A percentile compares a stretch with the other conserved stretches of the same genome.
Evolutionary conservation across 768 basidiomycete species (phyloP).

Genomic region (Mycena kentingensis): DNA sequence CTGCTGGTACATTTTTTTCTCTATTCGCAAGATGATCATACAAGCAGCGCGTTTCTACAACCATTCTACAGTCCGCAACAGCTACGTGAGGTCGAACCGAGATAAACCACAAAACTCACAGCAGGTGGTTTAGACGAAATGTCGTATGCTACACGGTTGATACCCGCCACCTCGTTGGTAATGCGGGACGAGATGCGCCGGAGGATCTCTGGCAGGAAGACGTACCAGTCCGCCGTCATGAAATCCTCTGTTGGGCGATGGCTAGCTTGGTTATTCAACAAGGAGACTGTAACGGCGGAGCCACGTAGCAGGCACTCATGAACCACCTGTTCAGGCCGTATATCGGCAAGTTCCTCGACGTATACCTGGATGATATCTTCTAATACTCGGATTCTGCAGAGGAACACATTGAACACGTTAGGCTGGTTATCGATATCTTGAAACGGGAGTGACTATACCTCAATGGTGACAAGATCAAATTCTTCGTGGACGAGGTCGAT

Average conservation of each 20-base stretch:
- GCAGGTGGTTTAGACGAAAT: conserved; percentile 97
- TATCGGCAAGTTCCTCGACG: conserved; percentile 41
- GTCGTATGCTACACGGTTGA: conserved; percentile 95
- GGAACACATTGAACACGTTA: conserved; percentile 35
- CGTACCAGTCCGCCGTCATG: conserved; percentile 99
- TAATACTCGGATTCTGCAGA: conserved; percentile 40
- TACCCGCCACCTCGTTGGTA: conserved; percentile 96
- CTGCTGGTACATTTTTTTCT: too few species aligned
- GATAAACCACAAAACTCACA: conserved; percentile 44
- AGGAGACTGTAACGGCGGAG: conserved; percentile 37
- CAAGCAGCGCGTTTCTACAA: too few species aligned
- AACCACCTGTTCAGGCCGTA: conserved; percentile 38
- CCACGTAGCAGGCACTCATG: conserved; percentile 48
- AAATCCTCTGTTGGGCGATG: conserved; percentile 91
- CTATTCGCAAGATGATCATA: too few species aligned
- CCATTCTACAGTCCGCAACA: conserved; percentile 52
- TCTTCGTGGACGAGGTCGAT: conserved; percentile 29
- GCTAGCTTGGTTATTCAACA: conserved; percentile 37
- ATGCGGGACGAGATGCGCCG: conserved; percentile 93
- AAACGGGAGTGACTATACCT: conserved; percentile 31
- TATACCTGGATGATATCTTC: conserved; percentile 45
- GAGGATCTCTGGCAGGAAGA: conserved; percentile 90
- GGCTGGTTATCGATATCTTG: conserved; percentile 30
- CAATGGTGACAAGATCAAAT: conserved; percentile 29
- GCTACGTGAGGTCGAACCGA: neutral